Conservation (phyloP, 2,329 filamentous ascomycete genomes). For the Colletotrichum filicis region DNA sequence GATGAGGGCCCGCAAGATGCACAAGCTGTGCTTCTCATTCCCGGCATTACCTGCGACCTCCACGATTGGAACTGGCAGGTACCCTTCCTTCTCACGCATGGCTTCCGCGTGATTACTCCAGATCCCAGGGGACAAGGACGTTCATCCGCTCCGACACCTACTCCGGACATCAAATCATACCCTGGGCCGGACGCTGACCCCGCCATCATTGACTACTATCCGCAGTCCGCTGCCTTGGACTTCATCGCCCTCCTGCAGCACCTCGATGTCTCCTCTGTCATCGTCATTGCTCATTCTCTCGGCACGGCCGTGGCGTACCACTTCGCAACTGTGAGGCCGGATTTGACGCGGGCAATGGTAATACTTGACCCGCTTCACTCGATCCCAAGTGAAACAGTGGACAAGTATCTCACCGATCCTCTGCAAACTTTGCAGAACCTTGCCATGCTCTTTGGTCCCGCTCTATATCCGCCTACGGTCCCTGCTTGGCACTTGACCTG, state of each 20-base stretch:
- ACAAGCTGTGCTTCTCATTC: not conserved
- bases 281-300: conserved; percentile 18
- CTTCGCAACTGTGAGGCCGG: conserved; percentile 11
- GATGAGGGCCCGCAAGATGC: conserved; percentile 16
- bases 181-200: conserved; percentile 7
- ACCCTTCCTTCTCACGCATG: not conserved
- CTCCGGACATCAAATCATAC: conserved; percentile 4
- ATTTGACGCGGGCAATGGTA: conserved; percentile 11
- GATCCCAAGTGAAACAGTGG: not conserved
- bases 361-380: conserved; percentile 20
- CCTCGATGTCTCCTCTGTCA: conserved; percentile 1
- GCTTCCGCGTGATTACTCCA: conserved; percentile 15
- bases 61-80: conserved; percentile 28
- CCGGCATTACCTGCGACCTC: conserved; percentile 4
- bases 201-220: conserved; percentile 22
- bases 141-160: conserved; percentile 8
- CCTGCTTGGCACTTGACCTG: conserved; percentile 23
- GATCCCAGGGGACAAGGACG: conserved; percentile 22
- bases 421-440: not conserved
- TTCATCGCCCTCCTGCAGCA: conserved; percentile 12
- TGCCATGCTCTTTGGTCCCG: not conserved
- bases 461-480: not conserved
- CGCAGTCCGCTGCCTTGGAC: conserved; percentile 17
- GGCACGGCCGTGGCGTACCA: conserved; percentile 14
- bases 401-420: conserved; percentile 4